These are phyloP conservation scores for Blastomyces silverae DNA, from an alignment of 2,329 filamentous ascomycete genomes.

Conservation along the genomic window DNA sequence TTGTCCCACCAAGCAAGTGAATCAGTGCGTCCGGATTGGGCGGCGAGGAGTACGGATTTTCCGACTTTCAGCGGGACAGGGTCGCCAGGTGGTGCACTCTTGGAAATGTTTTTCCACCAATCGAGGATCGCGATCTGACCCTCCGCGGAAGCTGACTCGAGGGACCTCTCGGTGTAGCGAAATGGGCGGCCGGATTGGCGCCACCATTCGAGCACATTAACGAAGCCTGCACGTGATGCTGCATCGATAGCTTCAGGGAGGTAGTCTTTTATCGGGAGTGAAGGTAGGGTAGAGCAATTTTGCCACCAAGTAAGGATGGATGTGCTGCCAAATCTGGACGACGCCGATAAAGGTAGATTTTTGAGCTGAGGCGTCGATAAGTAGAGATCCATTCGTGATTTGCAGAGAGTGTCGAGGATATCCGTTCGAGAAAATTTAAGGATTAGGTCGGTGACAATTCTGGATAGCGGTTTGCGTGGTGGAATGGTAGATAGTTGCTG, in stretches of 20 bases:
- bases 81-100: slow-evolving; percentile 49
- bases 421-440: slow-evolving; percentile 83
- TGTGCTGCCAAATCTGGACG: slow-evolving; percentile 73
- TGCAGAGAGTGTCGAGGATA: slow-evolving; percentile 66
- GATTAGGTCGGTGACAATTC: slow-evolving; percentile 76
- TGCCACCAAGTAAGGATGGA: slow-evolving; percentile 91
- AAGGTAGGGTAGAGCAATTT: slow-evolving; percentile 70
- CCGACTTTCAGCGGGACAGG: slow-evolving; percentile 65
- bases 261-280: slow-evolving; percentile 81
- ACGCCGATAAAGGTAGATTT: slow-evolving; percentile 80
- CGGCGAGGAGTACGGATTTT: slow-evolving; percentile 74
- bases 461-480: slow-evolving; percentile 67
- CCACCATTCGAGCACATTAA: slow-evolving; percentile 89
- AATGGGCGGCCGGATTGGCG: slow-evolving; percentile 70
- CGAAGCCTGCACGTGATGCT: slow-evolving; percentile 76
- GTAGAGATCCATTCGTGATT: slow-evolving; percentile 65
- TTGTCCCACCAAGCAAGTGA: slow-evolving; percentile 84
- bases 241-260: slow-evolving; percentile 77
- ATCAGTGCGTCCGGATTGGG: slow-evolving; percentile 70
- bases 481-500: slow-evolving; percentile 62
- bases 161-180: slow-evolving; percentile 76
- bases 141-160: slow-evolving; percentile 79
- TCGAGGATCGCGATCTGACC: slow-evolving; percentile 80
- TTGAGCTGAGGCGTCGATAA: slow-evolving; percentile 76
- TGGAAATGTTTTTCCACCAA: slow-evolving; percentile 78